Evolutionary conservation across 1,139 yeast genomes (phyloP).

Genomic region (Arxiozyma slooffiae): DNA sequence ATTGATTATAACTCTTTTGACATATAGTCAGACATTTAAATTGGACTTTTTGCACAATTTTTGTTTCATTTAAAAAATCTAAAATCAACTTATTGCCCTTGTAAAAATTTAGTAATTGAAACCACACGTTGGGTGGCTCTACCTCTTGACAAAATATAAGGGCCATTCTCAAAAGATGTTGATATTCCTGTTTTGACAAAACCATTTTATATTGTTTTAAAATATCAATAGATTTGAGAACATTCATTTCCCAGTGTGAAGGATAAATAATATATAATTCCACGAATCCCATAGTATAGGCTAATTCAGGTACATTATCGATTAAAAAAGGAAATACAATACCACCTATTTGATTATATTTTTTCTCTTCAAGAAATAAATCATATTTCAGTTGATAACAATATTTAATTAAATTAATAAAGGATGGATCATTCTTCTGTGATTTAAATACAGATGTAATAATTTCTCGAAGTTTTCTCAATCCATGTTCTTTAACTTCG

Average conservation of each 20-base stretch:
- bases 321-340: constrained; percentile 10
- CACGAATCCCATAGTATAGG: constrained; percentile 2
- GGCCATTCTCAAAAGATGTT: not conserved
- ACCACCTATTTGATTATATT: constrained; percentile 9
- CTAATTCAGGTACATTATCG: constrained; percentile 4
- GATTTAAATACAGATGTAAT: constrained; percentile 10
- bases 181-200: not conserved
- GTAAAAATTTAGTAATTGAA: constrained; percentile 5
- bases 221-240: constrained; percentile 1
- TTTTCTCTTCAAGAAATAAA: constrained; percentile 6
- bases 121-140: constrained; percentile 9
- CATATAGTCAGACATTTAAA: constrained; percentile 5
- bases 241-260: constrained; percentile 10
- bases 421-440: constrained; percentile 7
- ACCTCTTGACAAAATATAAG: not conserved
- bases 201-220: not conserved
- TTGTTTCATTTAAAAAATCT: constrained; percentile 9
- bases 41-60: constrained; percentile 7
- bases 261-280: constrained; percentile 6
- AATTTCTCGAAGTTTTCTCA: constrained; percentile 20
- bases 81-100: constrained; percentile 3
- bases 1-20: constrained; percentile 12
- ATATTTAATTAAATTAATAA: constrained; percentile 8
- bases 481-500: constrained; percentile 14
- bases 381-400: constrained; percentile 11